phyloP scores from a whole-genome alignment of 1,284 basidiomycete genomes.

The Fomitiporia mediterranea region DNA sequence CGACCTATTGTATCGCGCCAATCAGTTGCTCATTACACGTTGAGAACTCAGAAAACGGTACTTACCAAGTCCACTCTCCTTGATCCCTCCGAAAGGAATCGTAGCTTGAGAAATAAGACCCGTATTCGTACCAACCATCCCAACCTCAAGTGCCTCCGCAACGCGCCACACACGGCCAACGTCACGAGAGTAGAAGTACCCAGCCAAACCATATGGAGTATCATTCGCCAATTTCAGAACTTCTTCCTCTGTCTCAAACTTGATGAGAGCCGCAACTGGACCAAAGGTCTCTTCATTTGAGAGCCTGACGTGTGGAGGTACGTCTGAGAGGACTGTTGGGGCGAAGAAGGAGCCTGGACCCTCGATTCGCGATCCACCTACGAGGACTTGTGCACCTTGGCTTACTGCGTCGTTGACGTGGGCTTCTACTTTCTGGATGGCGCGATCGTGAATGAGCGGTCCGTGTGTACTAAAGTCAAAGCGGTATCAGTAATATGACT shows the following conservation, averaged over 20 bases:
- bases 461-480: constrained; percentile 65
- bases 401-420: constrained; percentile 86
- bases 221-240: constrained; percentile 85
- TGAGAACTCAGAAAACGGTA: no score
- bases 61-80: constrained; percentile 76
- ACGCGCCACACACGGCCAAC: constrained; percentile 91
- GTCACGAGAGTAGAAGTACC: constrained; percentile 92
- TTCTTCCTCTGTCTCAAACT: constrained; percentile 92
- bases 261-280: constrained; percentile 71
- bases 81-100: constrained; percentile 92
- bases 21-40: not conserved
- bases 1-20: constrained; percentile 38
- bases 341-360: constrained; percentile 60
- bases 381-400: constrained; percentile 82
- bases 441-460: constrained; percentile 86
- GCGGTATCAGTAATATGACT: not conserved
- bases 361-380: constrained; percentile 72
- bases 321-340: constrained; percentile 87
- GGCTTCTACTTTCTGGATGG: constrained; percentile 80
- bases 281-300: constrained; percentile 87
- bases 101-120: constrained; percentile 75
- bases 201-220: constrained; percentile 84
- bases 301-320: constrained; percentile 62
- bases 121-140: constrained; percentile 93
- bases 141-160: constrained; percentile 95